Conservation (phyloP, 2,329 filamentous ascomycete genomes). For the Verticillium nubilum region DNA sequence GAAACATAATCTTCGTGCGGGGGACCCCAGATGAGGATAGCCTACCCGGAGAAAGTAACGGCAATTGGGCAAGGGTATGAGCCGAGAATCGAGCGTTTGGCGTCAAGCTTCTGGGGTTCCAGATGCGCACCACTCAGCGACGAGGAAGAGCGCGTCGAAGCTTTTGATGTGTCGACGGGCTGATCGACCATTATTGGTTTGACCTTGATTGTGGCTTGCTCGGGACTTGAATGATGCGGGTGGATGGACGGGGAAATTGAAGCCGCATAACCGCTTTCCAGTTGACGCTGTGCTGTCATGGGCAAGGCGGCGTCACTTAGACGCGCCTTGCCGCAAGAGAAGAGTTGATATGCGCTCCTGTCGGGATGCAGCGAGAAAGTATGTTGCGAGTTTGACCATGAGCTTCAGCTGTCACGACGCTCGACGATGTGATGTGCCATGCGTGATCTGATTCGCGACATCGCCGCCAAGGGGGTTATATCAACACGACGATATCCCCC, state of each 20-base stretch:
- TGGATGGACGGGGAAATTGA: background rate
- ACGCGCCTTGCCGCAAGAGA: background rate
- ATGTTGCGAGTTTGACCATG: background rate
- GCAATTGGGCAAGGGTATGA: background rate
- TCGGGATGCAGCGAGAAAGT: background rate
- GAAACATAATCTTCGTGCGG: background rate
- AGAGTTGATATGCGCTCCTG: background rate
- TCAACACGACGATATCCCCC: too few relatives aligned
- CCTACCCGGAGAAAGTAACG: background rate
- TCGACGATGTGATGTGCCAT: background rate
- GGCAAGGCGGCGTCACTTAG: background rate
- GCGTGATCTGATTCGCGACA: background rate
- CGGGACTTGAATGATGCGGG: background rate
- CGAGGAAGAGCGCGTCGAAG: background rate
- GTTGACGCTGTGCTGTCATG: background rate
- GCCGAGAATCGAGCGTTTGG: background rate
- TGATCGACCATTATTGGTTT: background rate
- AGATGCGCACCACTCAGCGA: background rate
- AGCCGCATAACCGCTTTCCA: background rate
- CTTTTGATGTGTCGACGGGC: background rate
- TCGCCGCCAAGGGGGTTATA: background rate
- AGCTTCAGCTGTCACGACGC: background rate
- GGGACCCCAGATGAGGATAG: background rate
- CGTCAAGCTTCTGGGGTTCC: background rate
- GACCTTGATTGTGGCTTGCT: background rate